Base-by-base conservation (phyloP, 306 rosid genomes). In the Alnus glutinosa region DNA sequence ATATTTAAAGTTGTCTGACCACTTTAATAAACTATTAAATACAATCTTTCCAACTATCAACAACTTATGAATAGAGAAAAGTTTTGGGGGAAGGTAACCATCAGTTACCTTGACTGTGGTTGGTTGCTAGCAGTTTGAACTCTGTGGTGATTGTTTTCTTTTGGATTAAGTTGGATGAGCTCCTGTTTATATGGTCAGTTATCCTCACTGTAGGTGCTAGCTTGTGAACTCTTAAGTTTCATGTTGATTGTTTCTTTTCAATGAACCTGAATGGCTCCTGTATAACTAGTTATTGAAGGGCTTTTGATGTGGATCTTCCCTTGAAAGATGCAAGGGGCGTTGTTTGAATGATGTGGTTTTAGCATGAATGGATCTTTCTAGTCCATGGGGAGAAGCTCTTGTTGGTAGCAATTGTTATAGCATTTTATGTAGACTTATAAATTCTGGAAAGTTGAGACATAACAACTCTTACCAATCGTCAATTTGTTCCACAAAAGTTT, bases 381-480 rank as follows among this genome's bases (percentile, higher is more conserved):
- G 61, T 28, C 50, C 52, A 39, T 5, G 62, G n/a, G 59, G 73
- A 57, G 72, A 42, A 3, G 18, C 37, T 77, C 77, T 46, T 23
- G 64, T 49, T 16, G 48, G 63, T 30, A 55, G 72, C 37, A 66
- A 73, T 47, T 42, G 9, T 19, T 42, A 18, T 46, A 9, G 34
- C 74, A 10, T 46, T 47, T 18, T 48, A 28, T 48, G 55, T n/a
- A 75, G 73, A 68, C 77, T 66, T 67, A 57, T 18, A 23, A 73
- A 50, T 66, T 71, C 48, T 13, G 14, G 52, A 72, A 68, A 78
- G 77, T 51, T 37, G 70, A 47, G 36, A 48, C 18, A 64, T 19
- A 36, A 75, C 71, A 76, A 48, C 71, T 50, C n/a, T 75, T 77
- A 79, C 44, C 46, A 55, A 50, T 79, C 76, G 69, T 69, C 68